These are phyloP conservation scores for Aspergillus hiratsukae DNA, from an alignment of 2,329 filamentous ascomycete genomes.

Conservation along the genomic window DNA sequence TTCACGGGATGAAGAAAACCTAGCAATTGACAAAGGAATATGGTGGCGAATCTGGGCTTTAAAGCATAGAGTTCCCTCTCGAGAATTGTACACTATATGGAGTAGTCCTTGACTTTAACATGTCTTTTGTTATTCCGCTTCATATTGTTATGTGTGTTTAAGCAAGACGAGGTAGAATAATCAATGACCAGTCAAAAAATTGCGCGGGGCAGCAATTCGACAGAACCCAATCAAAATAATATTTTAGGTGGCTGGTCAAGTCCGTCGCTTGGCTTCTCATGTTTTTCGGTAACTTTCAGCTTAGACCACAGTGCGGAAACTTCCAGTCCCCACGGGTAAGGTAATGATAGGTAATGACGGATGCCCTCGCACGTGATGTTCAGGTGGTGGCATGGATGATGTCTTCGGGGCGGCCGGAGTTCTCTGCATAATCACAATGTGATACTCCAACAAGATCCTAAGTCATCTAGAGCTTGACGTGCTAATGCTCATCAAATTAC, in stretches of 20 bases:
- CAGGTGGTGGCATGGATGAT: neutral
- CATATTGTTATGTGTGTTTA: neutral
- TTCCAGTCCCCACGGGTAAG: neutral
- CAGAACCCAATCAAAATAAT: neutral
- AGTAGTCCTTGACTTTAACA: neutral
- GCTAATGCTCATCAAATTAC: neutral
- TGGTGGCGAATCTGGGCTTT: neutral
- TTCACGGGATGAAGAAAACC: neutral
- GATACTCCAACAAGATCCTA: neutral
- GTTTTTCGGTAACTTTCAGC: neutral
- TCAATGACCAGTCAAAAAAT: neutral
- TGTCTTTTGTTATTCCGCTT: neutral
- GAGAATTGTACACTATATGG: neutral
- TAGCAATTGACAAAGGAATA: neutral
- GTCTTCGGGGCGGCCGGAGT: neutral
- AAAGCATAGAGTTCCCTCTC: neutral
- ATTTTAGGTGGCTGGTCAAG: neutral
- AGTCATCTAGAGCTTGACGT: neutral
- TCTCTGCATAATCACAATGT: neutral
- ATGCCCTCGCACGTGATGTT: neutral
- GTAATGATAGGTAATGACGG: neutral
- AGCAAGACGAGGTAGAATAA: neutral
- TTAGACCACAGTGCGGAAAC: neutral
- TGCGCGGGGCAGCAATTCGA: neutral
- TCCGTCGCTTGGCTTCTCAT: neutral